phyloP scores from a whole-genome alignment of 495 filamentous ascomycete genomes.

The Aspergillus conjunctus region DNA sequence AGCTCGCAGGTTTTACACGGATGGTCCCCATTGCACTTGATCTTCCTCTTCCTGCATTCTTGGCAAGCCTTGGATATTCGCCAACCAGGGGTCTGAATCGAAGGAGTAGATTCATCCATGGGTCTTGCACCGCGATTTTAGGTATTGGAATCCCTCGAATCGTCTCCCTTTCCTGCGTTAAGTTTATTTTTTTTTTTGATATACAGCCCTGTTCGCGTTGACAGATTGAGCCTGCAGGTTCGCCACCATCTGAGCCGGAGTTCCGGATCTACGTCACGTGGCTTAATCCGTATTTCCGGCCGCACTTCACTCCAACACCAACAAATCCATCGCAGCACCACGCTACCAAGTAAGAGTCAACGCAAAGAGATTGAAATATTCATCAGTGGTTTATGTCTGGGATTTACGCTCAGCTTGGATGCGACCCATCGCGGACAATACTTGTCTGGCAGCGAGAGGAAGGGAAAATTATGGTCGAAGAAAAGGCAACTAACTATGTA shows the following conservation, averaged over 20 bases:
- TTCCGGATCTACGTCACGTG: conserved; percentile 22
- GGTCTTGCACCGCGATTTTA: not conserved
- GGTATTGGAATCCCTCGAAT: not conserved
- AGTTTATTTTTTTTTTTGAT: not conserved
- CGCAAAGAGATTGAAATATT: no score
- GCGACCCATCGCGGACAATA: no score
- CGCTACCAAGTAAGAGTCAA: no score
- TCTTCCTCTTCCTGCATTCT: conserved; percentile 48
- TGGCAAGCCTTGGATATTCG: conserved; percentile 49
- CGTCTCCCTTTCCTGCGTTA: no score
- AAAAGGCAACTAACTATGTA: no score
- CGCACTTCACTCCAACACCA: not conserved
- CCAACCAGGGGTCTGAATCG: conserved; percentile 30
- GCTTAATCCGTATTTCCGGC: conserved; percentile 15
- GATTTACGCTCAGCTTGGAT: no score
- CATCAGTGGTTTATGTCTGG: no score
- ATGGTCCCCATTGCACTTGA: conserved; percentile 44
- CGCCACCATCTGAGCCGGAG: not conserved
- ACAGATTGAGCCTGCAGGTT: conserved; percentile 6
- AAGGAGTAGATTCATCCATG: conserved; percentile 34
- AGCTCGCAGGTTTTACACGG: conserved; percentile 49
- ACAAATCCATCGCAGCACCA: no score
- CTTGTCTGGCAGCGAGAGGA: no score
- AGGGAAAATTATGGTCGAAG: no score
- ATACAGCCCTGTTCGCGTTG: not conserved